A percentile compares a stretch with the other conserved stretches of the same genome.
These are phyloP conservation scores for Arthroderma sp. DNA, from an alignment of 2,329 filamentous ascomycete species.

Conservation along the genomic window DNA sequence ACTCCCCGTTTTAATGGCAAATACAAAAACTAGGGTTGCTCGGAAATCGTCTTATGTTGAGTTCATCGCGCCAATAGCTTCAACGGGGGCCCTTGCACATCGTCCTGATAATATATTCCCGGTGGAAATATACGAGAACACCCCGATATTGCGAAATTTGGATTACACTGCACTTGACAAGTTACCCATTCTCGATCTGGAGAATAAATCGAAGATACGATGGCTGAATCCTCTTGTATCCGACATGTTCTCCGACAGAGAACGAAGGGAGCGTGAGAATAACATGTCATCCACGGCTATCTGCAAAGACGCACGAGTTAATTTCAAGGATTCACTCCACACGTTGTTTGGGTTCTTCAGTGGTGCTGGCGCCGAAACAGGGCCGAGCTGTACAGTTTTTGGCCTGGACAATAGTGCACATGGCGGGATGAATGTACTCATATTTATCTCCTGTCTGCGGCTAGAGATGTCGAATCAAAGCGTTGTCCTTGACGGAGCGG, in stretches of 20 bases:
- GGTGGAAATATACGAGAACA: slow-evolving; percentile 12
- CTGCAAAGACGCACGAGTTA: slow-evolving; percentile 12
- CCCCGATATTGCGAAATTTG: slow-evolving; percentile 17
- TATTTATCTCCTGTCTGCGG: slow-evolving; percentile 19
- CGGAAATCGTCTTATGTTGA: slow-evolving; percentile 25
- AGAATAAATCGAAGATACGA: slow-evolving; percentile 9
- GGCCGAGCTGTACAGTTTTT: slow-evolving; percentile 11
- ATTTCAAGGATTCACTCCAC: slow-evolving; percentile 23
- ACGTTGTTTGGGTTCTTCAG: slow-evolving; percentile 18
- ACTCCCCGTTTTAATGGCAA: slow-evolving; percentile 15
- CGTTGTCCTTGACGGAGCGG: slow-evolving; percentile 22
- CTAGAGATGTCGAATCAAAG: slow-evolving; percentile 23
- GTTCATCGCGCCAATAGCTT: slow-evolving; percentile 17
- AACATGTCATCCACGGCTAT: background rate
- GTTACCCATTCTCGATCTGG: slow-evolving; percentile 17
- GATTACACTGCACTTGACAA: slow-evolving; percentile 17
- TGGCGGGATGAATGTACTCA: slow-evolving; percentile 16
- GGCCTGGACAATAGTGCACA: slow-evolving; percentile 12
- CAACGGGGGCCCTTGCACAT: background rate
- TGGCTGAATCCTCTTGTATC: slow-evolving; percentile 17
- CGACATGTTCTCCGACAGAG: slow-evolving; percentile 16
- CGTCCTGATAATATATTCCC: slow-evolving; percentile 10
- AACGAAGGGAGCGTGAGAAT: slow-evolving; percentile 14
- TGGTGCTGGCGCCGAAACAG: slow-evolving; percentile 13
- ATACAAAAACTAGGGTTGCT: slow-evolving; percentile 20